Base-by-base conservation (phyloP, 495 filamentous ascomycete genomes). In the Tuber borchii region DNA sequence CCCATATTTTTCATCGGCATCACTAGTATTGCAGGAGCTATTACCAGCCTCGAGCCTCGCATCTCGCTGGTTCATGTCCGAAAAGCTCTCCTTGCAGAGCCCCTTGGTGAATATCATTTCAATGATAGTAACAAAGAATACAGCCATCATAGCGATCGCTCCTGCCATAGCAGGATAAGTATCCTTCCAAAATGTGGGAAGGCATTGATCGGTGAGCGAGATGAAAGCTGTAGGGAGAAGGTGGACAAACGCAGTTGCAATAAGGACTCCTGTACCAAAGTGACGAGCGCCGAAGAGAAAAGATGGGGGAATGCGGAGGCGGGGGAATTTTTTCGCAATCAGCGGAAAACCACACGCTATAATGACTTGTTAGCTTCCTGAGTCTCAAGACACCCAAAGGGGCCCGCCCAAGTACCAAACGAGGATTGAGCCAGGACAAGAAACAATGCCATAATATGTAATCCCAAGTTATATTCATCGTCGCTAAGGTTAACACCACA, bases 161-260 rank as follows among this genome's bases (percentile, higher is more conserved):
- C 93, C 93, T 19, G 93, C 89, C 85, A 94, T 91, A 31, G 93
- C 91, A 39, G 87, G 88, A 83, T 93, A 96, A 40, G 87, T 87
- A 69, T 89, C 80, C 80, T 88, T 94, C 88, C 92, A 95, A 78
- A 91, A 89, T 31, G 84, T 82, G 44, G 93, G 92, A 1, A 96
- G 90, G 82, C 93, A 96, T 69, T 91, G 89, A 80, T 95, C 91
- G 34, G 90, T 93, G 45, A 96, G 86, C 12, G 93, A 95, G 56
- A 88, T 84, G 82, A 95, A 95, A 45, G 93, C 93, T 4, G 92
- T 95, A 17, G 93, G 93, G 7, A 96, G 90, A 65, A 90, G 83
- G 83, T 96, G 93, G 34, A 96, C 93, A 81, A 96, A 95, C 70
- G 93, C 93, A 22, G 93, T 94, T 46, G 93, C 92, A 77, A 95